phyloP scores from a whole-genome alignment of 2,329 filamentous ascomycete genomes.

The Tolypocladium capitatum region DNA sequence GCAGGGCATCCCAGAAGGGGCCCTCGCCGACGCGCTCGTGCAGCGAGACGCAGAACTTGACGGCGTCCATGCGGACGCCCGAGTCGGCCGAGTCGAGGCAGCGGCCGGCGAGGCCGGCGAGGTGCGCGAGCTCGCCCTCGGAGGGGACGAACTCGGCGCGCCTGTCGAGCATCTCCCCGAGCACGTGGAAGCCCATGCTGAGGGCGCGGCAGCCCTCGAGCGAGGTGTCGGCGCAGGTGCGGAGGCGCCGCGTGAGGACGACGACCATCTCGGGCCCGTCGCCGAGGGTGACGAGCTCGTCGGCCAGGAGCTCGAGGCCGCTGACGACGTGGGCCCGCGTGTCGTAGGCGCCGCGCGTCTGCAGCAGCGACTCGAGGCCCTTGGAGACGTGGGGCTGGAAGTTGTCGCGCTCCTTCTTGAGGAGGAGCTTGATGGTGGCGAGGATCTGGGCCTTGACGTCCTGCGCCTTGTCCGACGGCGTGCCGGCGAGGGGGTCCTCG shows the following conservation, averaged over 20 bases:
- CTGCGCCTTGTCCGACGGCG: conserved; percentile 50
- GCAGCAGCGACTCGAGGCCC: conserved; percentile 53
- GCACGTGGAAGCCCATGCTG: conserved; percentile 50
- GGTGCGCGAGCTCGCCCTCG: conserved; percentile 35
- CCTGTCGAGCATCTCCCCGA: conserved; percentile 44
- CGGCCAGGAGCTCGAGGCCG: conserved; percentile 59
- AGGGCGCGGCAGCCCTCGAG: conserved; percentile 37
- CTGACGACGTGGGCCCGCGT: conserved; percentile 58
- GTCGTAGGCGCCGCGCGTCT: conserved; percentile 53
- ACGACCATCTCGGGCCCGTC: conserved; percentile 47
- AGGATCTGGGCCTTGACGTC: conserved; percentile 65
- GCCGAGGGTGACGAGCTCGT: conserved; percentile 56
- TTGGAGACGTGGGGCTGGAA: conserved; percentile 56
- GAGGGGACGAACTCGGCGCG: conserved; percentile 33
- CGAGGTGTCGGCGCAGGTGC: conserved; percentile 24
- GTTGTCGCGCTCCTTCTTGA: conserved; percentile 51
- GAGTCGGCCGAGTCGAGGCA: conserved; percentile 49
- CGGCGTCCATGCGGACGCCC: conserved; percentile 59
- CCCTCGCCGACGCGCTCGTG: conserved; percentile 48
- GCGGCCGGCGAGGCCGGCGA: conserved; percentile 37
- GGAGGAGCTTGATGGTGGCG: conserved; percentile 58
- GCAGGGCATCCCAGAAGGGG: conserved; percentile 55
- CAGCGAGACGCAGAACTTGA: conserved; percentile 63
- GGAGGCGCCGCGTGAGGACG: conserved; percentile 37
- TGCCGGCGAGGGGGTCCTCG: conserved; percentile 42